Evolutionary conservation across 1,284 basidiomycete genomes (phyloP).

Genomic region (Agaricales sp.): DNA sequence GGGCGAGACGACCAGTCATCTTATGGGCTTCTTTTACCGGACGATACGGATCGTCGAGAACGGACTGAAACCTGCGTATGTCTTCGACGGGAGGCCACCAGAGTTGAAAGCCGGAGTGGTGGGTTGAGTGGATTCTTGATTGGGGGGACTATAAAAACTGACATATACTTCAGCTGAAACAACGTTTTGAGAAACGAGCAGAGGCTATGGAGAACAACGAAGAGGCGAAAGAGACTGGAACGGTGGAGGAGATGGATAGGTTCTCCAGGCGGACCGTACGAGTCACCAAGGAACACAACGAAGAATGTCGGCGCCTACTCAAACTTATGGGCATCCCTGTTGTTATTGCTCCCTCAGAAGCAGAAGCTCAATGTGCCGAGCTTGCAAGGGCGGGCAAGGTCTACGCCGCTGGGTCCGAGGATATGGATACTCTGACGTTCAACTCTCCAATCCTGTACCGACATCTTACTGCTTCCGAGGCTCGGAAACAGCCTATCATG

Average conservation of each 20-base stretch:
- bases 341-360: conserved; percentile 90
- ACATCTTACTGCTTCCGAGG: conserved; percentile 98
- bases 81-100: conserved; percentile 98
- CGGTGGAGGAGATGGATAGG: conserved; percentile 86
- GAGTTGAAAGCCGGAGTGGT: conserved; percentile 96
- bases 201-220: conserved; percentile 93
- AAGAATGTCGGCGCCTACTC: conserved; percentile 85
- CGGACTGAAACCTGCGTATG: conserved; percentile 96
- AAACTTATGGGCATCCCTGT: conserved; percentile 97
- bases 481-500: conserved; percentile 95
- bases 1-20: conserved; percentile 94
- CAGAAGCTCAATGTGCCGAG: conserved; percentile 98
- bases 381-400: conserved; percentile 92
- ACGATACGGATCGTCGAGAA: conserved; percentile 98
- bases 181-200: conserved; percentile 85
- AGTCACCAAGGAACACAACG: conserved; percentile 94
- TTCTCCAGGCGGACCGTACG: conserved; percentile 89
- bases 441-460: conserved; percentile 85
- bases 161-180: conserved; percentile 55
- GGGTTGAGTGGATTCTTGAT: conserved; percentile 24
- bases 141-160: not conserved
- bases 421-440: conserved; percentile 99
- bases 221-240: conserved; percentile 95
- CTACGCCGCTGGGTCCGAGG: conserved; percentile 88
- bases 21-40: conserved; percentile 98